phyloP scores from a whole-genome alignment of 129 eudicot genomes.

The Logfia minima region DNA sequence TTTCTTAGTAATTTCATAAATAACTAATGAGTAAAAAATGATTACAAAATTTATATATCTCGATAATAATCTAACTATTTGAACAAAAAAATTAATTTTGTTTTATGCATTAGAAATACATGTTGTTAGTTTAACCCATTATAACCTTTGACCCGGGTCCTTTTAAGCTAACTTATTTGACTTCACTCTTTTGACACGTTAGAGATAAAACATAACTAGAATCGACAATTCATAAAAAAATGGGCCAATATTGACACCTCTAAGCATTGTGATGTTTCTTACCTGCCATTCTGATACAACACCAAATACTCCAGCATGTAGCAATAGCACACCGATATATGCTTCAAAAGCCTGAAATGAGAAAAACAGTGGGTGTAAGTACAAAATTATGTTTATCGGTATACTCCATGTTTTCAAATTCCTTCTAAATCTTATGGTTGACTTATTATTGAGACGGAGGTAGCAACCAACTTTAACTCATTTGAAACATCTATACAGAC shows the following conservation, averaged over 20 bases:
- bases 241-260: background rate
- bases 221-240: background rate
- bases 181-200: background rate
- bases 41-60: background rate
- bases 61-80: background rate
- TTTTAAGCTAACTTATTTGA: background rate
- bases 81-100: background rate
- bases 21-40: background rate
- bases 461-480: background rate
- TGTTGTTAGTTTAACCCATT: background rate
- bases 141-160: background rate
- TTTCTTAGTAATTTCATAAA: background rate
- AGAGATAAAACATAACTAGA: background rate
- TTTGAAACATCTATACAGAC: background rate
- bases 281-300: constrained; percentile 89
- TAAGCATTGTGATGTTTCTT: background rate
- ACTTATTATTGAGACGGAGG: background rate
- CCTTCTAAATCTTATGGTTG: background rate
- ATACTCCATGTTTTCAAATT: background rate
- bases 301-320: constrained; percentile 68
- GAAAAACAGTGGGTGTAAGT: constrained; percentile 3
- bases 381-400: background rate
- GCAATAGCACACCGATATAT: constrained; percentile 72
- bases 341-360: constrained; percentile 81
- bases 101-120: background rate